phyloP scores from a whole-genome alignment of 768 basidiomycete species.

The Podaxis pistillaris region DNA sequence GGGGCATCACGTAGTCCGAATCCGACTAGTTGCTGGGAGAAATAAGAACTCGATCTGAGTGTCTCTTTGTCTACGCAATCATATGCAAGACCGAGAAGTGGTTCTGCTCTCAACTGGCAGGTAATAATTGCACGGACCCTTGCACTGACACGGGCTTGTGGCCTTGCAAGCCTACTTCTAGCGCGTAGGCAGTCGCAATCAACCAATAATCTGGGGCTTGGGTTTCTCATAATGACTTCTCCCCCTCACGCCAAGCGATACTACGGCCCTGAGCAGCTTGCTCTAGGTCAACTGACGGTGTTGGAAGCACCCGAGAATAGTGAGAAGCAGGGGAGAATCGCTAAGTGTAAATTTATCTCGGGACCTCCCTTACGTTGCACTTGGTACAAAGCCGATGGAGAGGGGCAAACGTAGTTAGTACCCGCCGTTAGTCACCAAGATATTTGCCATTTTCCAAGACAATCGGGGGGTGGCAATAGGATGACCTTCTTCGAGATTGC shows the following conservation, averaged over 20 bases:
- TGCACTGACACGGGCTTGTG: not conserved
- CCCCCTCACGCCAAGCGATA: not conserved
- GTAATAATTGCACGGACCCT: too few species aligned
- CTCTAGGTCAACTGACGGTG: conserved; percentile 1
- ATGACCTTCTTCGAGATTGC: not conserved
- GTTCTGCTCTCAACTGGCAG: not conserved
- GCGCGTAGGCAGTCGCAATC: not conserved
- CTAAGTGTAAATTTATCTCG: not conserved
- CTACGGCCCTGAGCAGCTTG: not conserved
- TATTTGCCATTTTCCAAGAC: not conserved
- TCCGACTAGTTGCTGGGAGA: not conserved
- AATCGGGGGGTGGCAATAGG: not conserved
- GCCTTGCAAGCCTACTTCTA: not conserved
- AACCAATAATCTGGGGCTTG: not conserved
- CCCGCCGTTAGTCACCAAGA: not conserved
- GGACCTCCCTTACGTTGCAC: not conserved
- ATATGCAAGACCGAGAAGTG: not conserved
- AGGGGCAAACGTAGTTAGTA: not conserved
- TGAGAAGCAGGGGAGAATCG: not conserved
- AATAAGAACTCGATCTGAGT: not conserved
- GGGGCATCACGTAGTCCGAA: not conserved
- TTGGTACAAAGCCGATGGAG: not conserved
- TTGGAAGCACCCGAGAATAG: not conserved
- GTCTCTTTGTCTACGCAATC: not conserved
- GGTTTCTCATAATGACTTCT: conserved; percentile 1